Percentiles rank a stretch among this genome's conserved stretches.
Evolutionary conservation across 768 basidiomycete genomes (phyloP).

Genomic region (Russula sp.): DNA sequence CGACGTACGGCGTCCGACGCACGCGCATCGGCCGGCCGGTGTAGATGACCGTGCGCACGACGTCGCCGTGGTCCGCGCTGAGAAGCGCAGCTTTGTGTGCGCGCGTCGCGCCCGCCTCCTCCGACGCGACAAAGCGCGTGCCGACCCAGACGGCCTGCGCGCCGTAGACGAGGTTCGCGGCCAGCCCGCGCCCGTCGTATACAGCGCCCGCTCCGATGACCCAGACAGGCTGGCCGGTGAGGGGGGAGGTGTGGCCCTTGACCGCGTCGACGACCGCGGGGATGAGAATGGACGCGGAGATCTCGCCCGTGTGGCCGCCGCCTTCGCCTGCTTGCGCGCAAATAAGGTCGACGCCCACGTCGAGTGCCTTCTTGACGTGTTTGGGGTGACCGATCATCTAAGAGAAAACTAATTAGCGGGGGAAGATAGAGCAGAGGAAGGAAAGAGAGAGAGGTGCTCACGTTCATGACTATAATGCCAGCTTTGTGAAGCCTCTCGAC

Average conservation of each 20-base stretch:
- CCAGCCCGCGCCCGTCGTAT: constrained; percentile 80
- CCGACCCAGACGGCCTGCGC: constrained; percentile 73
- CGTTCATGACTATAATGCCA: constrained; percentile 84
- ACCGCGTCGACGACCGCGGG: constrained; percentile 85
- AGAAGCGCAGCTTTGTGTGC: constrained; percentile 76
- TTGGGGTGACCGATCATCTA: constrained; percentile 94
- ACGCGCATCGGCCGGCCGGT: constrained; percentile 88
- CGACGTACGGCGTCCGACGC: constrained; percentile 74
- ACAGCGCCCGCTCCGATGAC: constrained; percentile 91
- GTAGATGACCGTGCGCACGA: constrained; percentile 78
- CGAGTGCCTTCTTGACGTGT: constrained; percentile 74
- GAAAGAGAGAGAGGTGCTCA: constrained; percentile 26
- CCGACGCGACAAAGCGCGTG: constrained; percentile 72
- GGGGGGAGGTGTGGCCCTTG: constrained; percentile 65
- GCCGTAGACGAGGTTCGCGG: constrained; percentile 84
- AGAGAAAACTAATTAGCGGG: too few species aligned
- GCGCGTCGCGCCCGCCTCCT: constrained; percentile 75
- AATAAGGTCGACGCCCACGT: constrained; percentile 82
- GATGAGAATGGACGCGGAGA: constrained; percentile 78
- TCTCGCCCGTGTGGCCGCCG: constrained; percentile 63
- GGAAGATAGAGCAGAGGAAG: too few species aligned
- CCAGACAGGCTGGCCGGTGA: constrained; percentile 78
- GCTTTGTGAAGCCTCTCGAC: constrained; percentile 80
- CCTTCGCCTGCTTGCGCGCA: constrained; percentile 94
- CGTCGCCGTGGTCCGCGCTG: constrained; percentile 68